Evolutionary conservation across 805 yeast genomes (phyloP), one percentile per base, ranked within the genome.

Genomic region (Zygosaccharomyces lentus): DNA sequence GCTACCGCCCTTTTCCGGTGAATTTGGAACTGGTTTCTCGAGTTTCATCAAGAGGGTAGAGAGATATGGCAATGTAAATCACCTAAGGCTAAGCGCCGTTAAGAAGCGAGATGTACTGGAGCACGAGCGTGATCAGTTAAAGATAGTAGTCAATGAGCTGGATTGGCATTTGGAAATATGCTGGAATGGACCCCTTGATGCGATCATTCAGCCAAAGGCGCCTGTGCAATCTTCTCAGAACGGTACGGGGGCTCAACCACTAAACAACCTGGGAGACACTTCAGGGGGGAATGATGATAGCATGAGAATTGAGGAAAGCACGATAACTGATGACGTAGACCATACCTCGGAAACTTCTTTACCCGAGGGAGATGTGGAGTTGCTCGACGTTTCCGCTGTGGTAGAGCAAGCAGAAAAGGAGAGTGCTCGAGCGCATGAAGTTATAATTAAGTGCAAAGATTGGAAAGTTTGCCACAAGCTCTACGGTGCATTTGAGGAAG

Each of bases 381-480:
- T 60, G 13, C 45, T 47, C 2, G 54, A 58, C 13, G 49, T 58
- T 3, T 52, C 59, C 1, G 53, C 44, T 4, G 50, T 59, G 53
- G 58, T 57, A 4, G 58, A 61, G 46, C 47, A 45, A 30, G 58
- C 58, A 10, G 60, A 58, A 31, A 46, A 45, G 38, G 58, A 49
- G 10, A 51, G 40, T 37, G 48, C 53, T 2, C 41, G 42, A 2
- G 46, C 49, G 5, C 56, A 70, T 46, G 78, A 72, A 32, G 73
- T 84, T 2, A 65, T 72, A 23, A 76, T 85, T 24, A 73, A 72
- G 53, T 65, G 79, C 19, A 76, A 70, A 54, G 87, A 84, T 59
- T 85, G 91, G 91, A 80, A 73, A 55, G 66, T 79, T 49, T 85
- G 87, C 1, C 70, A 81, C 4, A 76, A 70, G 56, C 70, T 85